Evolutionary conservation across 257 asterid species (phyloP).

Genomic region (Ballota nigra): DNA sequence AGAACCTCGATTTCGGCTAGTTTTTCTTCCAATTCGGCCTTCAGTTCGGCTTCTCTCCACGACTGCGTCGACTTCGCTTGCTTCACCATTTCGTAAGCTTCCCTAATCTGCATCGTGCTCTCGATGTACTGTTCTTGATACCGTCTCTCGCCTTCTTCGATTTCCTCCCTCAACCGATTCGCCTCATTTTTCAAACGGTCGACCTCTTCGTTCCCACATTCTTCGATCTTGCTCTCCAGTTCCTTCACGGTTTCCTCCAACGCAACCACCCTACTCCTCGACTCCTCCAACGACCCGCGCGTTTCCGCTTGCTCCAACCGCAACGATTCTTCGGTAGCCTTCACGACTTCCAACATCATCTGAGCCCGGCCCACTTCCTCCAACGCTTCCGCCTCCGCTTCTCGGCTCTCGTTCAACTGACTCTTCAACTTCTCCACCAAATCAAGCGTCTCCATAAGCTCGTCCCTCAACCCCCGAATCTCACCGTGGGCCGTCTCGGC

Average conservation of each 20-base stretch:
- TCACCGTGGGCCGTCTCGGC: constrained; percentile 73
- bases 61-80: constrained; percentile 41
- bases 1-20: constrained; percentile 48
- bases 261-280: constrained; percentile 42
- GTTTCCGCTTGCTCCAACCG: constrained; percentile 45
- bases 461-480: constrained; percentile 54
- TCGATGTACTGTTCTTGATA: constrained; percentile 56
- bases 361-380: constrained; percentile 58
- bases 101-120: constrained; percentile 60
- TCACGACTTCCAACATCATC: constrained; percentile 55
- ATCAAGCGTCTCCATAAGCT: constrained; percentile 59
- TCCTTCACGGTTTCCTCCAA: constrained; percentile 55
- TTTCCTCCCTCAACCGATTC: constrained; percentile 45
- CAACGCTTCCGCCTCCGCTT: constrained; percentile 54
- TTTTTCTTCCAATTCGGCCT: constrained; percentile 28
- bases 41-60: constrained; percentile 44
- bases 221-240: constrained; percentile 29
- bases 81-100: constrained; percentile 65
- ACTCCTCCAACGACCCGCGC: constrained; percentile 47
- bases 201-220: constrained; percentile 25
- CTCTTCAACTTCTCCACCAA: constrained; percentile 55
- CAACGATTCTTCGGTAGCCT: constrained; percentile 47
- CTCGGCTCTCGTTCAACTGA: constrained; percentile 57
- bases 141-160: constrained; percentile 70
- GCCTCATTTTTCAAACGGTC: constrained; percentile 40